Evolutionary conservation across 768 basidiomycete genomes (phyloP).

Genomic region (Aureoboletus auriporus): DNA sequence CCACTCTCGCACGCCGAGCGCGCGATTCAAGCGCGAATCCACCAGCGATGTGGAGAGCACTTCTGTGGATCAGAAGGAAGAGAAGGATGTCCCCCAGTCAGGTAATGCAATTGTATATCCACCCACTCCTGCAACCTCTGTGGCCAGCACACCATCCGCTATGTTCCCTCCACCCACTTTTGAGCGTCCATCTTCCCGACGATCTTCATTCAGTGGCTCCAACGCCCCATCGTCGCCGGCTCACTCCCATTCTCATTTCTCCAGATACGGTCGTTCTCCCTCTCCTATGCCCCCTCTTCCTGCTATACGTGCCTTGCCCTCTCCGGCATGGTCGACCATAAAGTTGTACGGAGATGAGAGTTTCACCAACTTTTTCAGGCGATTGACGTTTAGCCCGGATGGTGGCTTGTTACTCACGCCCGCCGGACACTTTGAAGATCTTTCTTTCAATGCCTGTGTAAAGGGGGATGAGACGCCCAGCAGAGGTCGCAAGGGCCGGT

Average conservation of each 20-base stretch:
- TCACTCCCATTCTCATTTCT: slow-evolving; percentile 48
- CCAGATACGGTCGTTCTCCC: slow-evolving; percentile 75
- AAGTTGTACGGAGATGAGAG: slow-evolving; percentile 94
- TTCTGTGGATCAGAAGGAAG: slow-evolving; percentile 54
- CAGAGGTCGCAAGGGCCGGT: slow-evolving; percentile 57
- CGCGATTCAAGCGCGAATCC: slow-evolving; percentile 65
- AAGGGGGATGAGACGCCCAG: slow-evolving; percentile 41
- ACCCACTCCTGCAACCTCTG: slow-evolving; percentile 65
- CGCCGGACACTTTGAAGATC: slow-evolving; percentile 96
- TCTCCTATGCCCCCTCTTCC: slow-evolving; percentile 92
- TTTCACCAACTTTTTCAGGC: slow-evolving; percentile 92
- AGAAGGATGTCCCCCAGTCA: slow-evolving; percentile 25
- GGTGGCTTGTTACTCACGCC: slow-evolving; percentile 92
- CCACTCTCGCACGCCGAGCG: slow-evolving; percentile 70
- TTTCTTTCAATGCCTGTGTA: slow-evolving; percentile 44
- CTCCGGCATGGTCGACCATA: slow-evolving; percentile 62
- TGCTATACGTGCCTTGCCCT: slow-evolving; percentile 74
- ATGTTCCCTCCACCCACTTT: slow-evolving; percentile 44
- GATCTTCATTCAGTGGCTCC: slow-evolving; percentile 71
- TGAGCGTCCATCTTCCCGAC: slow-evolving; percentile 58
- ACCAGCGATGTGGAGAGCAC: slow-evolving; percentile 75
- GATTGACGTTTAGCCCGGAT: slow-evolving; percentile 92
- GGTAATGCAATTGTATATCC: slow-evolving; percentile 34
- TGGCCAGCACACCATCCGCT: slow-evolving; percentile 60
- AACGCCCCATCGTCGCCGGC: slow-evolving; percentile 74